These are phyloP conservation scores for Metschnikowia borealis DNA, from an alignment of 805 yeast species.

Conservation along the genomic window DNA sequence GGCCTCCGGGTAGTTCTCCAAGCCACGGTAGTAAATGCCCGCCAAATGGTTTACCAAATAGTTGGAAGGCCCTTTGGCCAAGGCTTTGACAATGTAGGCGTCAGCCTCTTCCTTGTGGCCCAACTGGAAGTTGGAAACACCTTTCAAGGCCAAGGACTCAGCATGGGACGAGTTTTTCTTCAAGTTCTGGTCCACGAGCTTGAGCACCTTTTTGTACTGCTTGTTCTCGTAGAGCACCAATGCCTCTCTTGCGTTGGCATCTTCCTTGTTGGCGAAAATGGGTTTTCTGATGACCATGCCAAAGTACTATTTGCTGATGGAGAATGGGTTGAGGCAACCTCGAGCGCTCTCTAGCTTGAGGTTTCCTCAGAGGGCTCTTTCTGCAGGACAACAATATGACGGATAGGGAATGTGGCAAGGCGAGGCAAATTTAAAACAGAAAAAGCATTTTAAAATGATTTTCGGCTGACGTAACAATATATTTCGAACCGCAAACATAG, in stretches of 20 bases:
- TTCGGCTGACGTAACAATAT: too few relatives aligned
- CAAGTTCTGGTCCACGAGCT: slow-evolving; percentile 66
- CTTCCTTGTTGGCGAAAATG: slow-evolving; percentile 55
- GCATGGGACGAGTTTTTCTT: slow-evolving; percentile 75
- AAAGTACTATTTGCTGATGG: neutral
- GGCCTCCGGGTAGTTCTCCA: slow-evolving; percentile 69
- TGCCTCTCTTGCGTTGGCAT: slow-evolving; percentile 73
- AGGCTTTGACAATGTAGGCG: slow-evolving; percentile 55
- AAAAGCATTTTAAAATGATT: neutral
- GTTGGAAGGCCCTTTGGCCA: slow-evolving; percentile 54
- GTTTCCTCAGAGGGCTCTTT: neutral
- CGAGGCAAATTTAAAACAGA: neutral
- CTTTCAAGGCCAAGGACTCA: slow-evolving; percentile 82
- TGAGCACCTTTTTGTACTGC: slow-evolving; percentile 82
- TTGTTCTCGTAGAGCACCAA: slow-evolving; percentile 77
- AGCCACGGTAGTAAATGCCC: slow-evolving; percentile 75
- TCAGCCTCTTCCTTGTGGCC: slow-evolving; percentile 62
- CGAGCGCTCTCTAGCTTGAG: neutral
- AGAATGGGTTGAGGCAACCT: neutral
- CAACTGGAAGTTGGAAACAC: slow-evolving; percentile 58
- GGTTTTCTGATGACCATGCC: slow-evolving; percentile 23
- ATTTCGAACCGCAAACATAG: too few relatives aligned
- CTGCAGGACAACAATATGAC: neutral
- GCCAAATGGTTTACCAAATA: slow-evolving; percentile 79
- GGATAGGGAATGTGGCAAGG: neutral